These are phyloP conservation scores for Corymbia calophylla DNA, from an alignment of 441 rosid genomes.

Conservation along the genomic window DNA sequence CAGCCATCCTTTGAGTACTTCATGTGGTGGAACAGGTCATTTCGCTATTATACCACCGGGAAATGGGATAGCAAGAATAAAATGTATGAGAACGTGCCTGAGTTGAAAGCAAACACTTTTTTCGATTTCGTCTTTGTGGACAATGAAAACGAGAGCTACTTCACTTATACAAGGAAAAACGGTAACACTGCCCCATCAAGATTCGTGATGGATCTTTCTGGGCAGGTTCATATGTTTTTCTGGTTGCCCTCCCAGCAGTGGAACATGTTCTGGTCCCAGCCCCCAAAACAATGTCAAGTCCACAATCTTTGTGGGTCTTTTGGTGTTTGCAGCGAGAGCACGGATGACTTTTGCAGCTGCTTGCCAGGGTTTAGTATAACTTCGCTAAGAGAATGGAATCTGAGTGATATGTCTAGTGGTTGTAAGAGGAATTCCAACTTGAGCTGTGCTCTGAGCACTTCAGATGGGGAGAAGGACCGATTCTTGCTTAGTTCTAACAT, in stretches of 20 bases:
- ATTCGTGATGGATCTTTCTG: constrained; percentile 37
- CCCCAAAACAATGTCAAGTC: constrained; percentile 54
- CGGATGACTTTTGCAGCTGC: constrained; percentile 40
- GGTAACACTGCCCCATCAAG: constrained; percentile 18
- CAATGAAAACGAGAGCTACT: constrained; percentile 38
- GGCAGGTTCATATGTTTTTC: constrained; percentile 4
- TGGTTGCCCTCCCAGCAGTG: constrained; percentile 15
- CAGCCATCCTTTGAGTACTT: constrained; percentile 39
- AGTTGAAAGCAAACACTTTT: constrained; percentile 36
- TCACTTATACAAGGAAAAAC: constrained; percentile 23
- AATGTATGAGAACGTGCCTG: constrained; percentile 14
- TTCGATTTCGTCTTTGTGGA: constrained; percentile 40
- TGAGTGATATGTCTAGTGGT: constrained; percentile 43
- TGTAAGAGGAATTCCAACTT: constrained; percentile 35
- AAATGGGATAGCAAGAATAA: constrained; percentile 32
- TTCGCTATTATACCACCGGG: constrained; percentile 45
- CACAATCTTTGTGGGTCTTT: constrained; percentile 50
- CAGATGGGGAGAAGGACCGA: constrained; percentile 19
- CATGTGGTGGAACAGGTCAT: constrained; percentile 54
- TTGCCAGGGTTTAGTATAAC: constrained; percentile 36
- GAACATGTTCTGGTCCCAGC: constrained; percentile 65
- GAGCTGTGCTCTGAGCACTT: constrained; percentile 27
- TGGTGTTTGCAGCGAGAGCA: constrained; percentile 33
- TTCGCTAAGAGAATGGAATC: constrained; percentile 30
- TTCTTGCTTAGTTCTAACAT: constrained; percentile 19